Evolutionary conservation across 83 land plant species (phyloP).

Genomic region (Thuja plicata): DNA sequence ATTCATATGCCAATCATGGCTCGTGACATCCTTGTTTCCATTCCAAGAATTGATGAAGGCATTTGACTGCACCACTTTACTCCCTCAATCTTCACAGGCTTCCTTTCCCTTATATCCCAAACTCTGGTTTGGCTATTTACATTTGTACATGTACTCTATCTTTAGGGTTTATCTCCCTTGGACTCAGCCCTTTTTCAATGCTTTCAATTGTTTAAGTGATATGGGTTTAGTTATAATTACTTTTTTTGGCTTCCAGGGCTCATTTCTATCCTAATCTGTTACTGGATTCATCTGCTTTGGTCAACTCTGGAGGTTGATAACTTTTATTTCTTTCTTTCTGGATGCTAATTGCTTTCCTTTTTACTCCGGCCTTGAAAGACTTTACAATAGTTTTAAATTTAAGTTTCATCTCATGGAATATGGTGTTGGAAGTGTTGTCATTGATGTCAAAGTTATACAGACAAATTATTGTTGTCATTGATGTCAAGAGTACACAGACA

Average conservation of each 20-base stretch:
- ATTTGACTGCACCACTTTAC: not conserved
- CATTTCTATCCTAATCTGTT: not conserved
- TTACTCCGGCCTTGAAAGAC: not conserved
- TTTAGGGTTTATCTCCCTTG: not conserved
- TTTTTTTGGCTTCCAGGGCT: not conserved
- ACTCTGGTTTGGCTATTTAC: not conserved
- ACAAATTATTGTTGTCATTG: too few relatives aligned
- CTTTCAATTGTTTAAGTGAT: not conserved
- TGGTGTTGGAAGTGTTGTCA: too few relatives aligned
- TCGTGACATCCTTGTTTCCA: too few relatives aligned
- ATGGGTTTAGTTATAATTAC: not conserved
- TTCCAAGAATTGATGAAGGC: not conserved
- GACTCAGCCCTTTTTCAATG: not conserved
- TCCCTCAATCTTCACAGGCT: not conserved
- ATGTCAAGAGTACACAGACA: too few relatives aligned
- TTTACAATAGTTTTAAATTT: not conserved
- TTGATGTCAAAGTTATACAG: too few relatives aligned
- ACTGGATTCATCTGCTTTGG: not conserved
- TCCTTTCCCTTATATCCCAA: not conserved
- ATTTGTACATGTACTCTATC: not conserved
- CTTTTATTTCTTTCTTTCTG: not conserved
- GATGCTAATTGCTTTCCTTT: not conserved
- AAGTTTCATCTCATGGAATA: not conserved
- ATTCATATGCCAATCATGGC: too few relatives aligned
- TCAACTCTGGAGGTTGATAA: not conserved